These are phyloP conservation scores for Neonectria neomacrospora DNA, from an alignment of 2,329 filamentous ascomycete species.

Conservation along the genomic window DNA sequence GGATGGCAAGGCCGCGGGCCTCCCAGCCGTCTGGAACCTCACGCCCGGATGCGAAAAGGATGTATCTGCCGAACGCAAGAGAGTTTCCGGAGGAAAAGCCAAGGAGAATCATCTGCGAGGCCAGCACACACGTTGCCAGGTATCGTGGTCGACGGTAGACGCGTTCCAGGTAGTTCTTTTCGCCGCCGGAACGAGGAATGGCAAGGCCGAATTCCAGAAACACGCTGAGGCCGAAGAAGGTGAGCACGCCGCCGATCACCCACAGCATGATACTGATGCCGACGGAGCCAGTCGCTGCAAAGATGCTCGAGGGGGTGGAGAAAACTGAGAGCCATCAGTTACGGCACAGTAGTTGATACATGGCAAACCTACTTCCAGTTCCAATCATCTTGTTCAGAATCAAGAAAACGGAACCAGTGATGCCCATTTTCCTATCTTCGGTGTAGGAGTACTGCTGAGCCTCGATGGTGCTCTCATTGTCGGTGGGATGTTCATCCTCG, in stretches of 20 bases:
- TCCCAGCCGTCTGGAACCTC: constrained; percentile 63
- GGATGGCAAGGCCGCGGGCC: constrained; percentile 66
- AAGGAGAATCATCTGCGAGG: constrained; percentile 69
- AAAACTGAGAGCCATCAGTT: constrained; percentile 54
- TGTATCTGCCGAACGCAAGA: constrained; percentile 68
- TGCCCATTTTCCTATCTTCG: constrained; percentile 61
- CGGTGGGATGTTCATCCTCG: constrained; percentile 33
- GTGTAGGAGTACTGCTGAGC: constrained; percentile 54
- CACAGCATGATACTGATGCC: constrained; percentile 50
- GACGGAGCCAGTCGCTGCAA: constrained; percentile 63
- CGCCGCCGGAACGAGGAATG: constrained; percentile 70
- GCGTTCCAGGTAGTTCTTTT: constrained; percentile 75
- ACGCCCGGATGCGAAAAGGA: constrained; percentile 64
- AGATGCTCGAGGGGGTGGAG: constrained; percentile 65
- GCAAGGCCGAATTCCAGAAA: constrained; percentile 72
- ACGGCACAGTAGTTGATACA: not conserved
- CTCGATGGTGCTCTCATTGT: constrained; percentile 47
- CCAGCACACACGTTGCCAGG: constrained; percentile 68
- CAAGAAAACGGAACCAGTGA: constrained; percentile 63
- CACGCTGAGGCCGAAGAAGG: constrained; percentile 68
- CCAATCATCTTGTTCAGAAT: constrained; percentile 70
- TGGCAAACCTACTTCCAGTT: constrained; percentile 59
- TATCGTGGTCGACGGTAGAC: constrained; percentile 69
- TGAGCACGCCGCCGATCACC: constrained; percentile 60
- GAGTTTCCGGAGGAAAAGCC: constrained; percentile 70